Percentiles rank a stretch among this genome's conserved stretches.
These are phyloP conservation scores for Saitozyma sp. DNA, from an alignment of 768 basidiomycete genomes.

Conservation along the genomic window DNA sequence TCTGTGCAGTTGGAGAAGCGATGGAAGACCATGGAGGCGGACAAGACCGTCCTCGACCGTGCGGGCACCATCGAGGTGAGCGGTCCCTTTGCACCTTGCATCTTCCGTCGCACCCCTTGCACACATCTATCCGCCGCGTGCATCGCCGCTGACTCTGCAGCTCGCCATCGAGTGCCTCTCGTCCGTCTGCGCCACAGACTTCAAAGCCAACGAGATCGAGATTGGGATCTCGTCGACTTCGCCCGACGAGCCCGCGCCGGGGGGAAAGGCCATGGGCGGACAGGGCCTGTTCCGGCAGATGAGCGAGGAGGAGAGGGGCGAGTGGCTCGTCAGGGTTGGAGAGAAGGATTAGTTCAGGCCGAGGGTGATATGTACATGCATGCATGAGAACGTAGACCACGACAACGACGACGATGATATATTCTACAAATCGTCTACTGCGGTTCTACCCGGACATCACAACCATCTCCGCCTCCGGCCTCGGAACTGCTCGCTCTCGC, in stretches of 20 bases:
- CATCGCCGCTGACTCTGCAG: conserved; percentile 53
- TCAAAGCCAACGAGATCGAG: conserved; percentile 93
- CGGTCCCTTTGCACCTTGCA: background rate
- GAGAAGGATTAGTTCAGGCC: conserved; percentile 52
- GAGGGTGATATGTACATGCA: conserved; percentile 4
- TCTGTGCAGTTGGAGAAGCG: conserved; percentile 77
- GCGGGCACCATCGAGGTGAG: conserved; percentile 87
- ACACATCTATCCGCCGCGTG: conserved; percentile 5
- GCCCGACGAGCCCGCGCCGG: conserved; percentile 63
- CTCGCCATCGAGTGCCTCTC: conserved; percentile 94
- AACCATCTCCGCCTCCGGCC: too few relatives aligned
- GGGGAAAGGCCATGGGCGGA: conserved; percentile 55
- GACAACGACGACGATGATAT: background rate
- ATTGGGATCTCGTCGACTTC: conserved; percentile 84
- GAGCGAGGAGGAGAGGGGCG: conserved; percentile 53
- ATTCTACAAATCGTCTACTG: too few relatives aligned
- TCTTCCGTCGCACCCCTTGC: background rate
- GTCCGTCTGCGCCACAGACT: conserved; percentile 90
- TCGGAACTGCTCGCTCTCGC: too few relatives aligned
- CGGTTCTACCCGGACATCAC: too few relatives aligned
- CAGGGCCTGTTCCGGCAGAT: conserved; percentile 52
- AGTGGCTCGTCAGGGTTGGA: conserved; percentile 54
- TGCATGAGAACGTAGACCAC: background rate
- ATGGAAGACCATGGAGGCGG: conserved; percentile 91
- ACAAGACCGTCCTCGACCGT: conserved; percentile 70